Base-by-base conservation (phyloP, 2,329 filamentous ascomycete species). In the Shiraia sp. region DNA sequence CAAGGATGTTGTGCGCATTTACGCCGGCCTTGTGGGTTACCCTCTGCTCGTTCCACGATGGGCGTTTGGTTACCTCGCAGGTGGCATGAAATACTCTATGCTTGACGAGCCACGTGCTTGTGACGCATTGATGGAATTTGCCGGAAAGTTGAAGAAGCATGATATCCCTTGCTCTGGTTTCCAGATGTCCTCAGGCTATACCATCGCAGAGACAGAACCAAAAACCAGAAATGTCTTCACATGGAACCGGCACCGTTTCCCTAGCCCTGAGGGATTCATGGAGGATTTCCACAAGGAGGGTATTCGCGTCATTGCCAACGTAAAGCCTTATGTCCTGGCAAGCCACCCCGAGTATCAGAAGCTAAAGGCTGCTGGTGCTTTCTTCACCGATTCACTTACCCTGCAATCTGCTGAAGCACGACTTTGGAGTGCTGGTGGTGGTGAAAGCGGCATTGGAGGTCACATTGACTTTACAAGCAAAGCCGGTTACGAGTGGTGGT, bases 131-230 rank as follows among this genome's bases (percentile, higher is more conserved):
- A 70, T 86, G 32, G 76, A 79, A 3, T 83, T 87, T 59, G 79
- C 82, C 0, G 70, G 71, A 10, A 83, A 83, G 59, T 72, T 85
- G 51, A 79, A 80, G 61, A 71, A 81, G 53, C 73, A 87, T 47
- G 83, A 81, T 19, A 87, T 88, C 35, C 85, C 85, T 2, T 86
- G 83, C 55, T 87, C 83, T 0, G 85, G 80, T 0, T 85, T 86
- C 60, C 85, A 88, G 59, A 85, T 88, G 83, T 84, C 80, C 16
- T 86, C 82, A 0, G 86, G 86, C 0, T 88, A 88, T 60, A 87
- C 85, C 0, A 79, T 89, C 3, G 78, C 84, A 1, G 82, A 86
- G 53, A 74, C 72, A 0, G 79, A 81, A 40, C 85, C 86, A 1
- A 87, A 87, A 66, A 86, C 84, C 0, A 74, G 86, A 41, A 87